Evolutionary conservation across 2,329 filamentous ascomycete genomes (phyloP), one percentile per base, ranked within the genome.

Genomic region (Exophiala spinifera): DNA sequence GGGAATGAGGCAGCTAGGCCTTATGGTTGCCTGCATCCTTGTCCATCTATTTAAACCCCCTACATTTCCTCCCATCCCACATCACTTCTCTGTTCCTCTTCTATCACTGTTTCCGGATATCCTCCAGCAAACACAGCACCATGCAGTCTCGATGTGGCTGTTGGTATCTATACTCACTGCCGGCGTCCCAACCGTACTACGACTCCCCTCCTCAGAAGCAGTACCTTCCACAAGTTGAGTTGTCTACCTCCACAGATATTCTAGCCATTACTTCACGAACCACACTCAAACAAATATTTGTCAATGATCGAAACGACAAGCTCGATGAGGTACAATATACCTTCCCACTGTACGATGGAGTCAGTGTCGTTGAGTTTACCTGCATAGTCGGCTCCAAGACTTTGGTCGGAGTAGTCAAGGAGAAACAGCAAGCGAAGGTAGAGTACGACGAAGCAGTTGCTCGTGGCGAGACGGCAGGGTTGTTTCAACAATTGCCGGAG

Each of bases 331-430:
- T 83, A 14, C 74, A 75, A 13, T 91, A 91, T 66, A 78, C 78
- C 0, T 90, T 91, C 58, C 87, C 87, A 0, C 74, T 91, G 0
- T 88, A 86, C 59, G 85, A 89, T 64, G 86, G 87, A 8, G 83
- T 88, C 14, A 85, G 82, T 5, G 82, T 91, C 0, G 84, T 86
- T 6, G 77, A 74, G 3, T 91, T 90, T 60, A 79, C 75, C 3
- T 89, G 85, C 69, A 79, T 74, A 13, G 76, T 90, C 44, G 84
- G 79, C 31, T 70, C 76, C 28, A 80, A 82, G 17, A 62, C 67
- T 11, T 74, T 81, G 14, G 74, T 74, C 2, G 86, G 87, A 13
- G 68, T 85, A 11, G 86, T 90, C 39, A 84, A 88, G 65, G 82
- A 88, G 62, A 83, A 80, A 51, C 73, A 79, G 10, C 75, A 81